Conservation (phyloP, 2,329 filamentous ascomycete genomes). For the Byssothecium circinans region DNA sequence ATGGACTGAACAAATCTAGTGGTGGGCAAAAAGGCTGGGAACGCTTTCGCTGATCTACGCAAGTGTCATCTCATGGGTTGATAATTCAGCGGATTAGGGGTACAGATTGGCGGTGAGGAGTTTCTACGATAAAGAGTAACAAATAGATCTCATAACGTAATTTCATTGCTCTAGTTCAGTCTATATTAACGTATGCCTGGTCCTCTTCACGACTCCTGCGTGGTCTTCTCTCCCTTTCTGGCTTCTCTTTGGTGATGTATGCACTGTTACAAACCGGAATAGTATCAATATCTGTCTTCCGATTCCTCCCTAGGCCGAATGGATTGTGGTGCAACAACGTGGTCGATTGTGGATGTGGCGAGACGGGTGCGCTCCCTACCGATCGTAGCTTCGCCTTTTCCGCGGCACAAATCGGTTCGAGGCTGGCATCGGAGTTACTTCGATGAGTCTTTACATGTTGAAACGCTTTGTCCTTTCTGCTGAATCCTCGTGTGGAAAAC, state of each 20-base stretch:
- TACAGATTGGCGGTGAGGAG: too few relatives aligned
- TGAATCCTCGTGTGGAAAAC: constrained; percentile 5
- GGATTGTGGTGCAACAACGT: background rate
- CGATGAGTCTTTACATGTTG: constrained; percentile 7
- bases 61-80: too few relatives aligned
- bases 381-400: background rate
- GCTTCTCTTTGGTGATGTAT: too few relatives aligned
- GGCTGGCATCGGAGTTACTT: background rate
- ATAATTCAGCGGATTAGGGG: too few relatives aligned
- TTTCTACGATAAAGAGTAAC: too few relatives aligned
- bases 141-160: too few relatives aligned
- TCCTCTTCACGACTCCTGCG: too few relatives aligned
- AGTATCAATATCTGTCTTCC: background rate
- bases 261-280: too few relatives aligned
- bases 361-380: background rate
- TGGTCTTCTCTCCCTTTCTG: too few relatives aligned
- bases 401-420: constrained; percentile 1
- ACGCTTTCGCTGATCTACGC: too few relatives aligned
- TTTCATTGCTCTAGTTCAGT: too few relatives aligned
- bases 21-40: background rate
- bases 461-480: constrained; percentile 7
- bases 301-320: background rate
- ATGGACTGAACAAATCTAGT: background rate
- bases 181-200: too few relatives aligned
- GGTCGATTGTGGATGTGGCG: background rate